A percentile compares a stretch with the other conserved stretches of the same genome.
Evolutionary conservation across 192 early-diverging fungal genomes (phyloP).

Genomic region (Dimargaris xerosporica): DNA sequence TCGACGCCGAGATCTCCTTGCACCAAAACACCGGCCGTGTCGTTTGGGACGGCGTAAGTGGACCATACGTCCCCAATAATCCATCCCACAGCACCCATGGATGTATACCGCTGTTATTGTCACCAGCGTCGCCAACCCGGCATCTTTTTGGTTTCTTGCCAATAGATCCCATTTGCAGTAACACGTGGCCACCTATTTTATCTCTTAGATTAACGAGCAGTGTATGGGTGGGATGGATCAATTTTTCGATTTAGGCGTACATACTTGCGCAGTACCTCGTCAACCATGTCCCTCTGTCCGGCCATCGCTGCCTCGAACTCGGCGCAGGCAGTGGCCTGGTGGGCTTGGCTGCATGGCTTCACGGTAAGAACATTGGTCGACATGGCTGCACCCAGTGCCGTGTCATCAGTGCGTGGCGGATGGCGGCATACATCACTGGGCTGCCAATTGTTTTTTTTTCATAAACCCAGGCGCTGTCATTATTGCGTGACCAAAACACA

Average conservation of each 20-base stretch:
- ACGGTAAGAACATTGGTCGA: background rate
- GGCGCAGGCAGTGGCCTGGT: constrained; percentile 1
- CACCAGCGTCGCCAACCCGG: background rate
- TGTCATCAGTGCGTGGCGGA: background rate
- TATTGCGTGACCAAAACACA: background rate
- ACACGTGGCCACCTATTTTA: background rate
- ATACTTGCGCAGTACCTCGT: background rate
- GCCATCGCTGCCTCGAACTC: background rate
- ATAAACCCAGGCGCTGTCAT: background rate
- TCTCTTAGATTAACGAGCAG: background rate
- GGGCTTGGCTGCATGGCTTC: background rate
- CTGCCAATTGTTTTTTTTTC: background rate
- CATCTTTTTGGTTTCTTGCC: background rate
- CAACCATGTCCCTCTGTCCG: background rate
- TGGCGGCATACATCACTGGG: background rate
- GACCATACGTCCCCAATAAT: background rate
- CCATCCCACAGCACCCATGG: background rate
- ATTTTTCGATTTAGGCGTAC: background rate
- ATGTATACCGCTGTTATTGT: background rate
- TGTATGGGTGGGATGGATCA: no score
- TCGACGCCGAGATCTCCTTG: background rate
- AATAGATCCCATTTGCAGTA: background rate
- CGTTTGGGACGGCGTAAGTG: constrained; percentile 3
- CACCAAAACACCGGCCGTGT: background rate
- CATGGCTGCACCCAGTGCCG: background rate